These are phyloP conservation scores for Ogataea pini DNA, from an alignment of 805 yeast species.

Conservation along the genomic window DNA sequence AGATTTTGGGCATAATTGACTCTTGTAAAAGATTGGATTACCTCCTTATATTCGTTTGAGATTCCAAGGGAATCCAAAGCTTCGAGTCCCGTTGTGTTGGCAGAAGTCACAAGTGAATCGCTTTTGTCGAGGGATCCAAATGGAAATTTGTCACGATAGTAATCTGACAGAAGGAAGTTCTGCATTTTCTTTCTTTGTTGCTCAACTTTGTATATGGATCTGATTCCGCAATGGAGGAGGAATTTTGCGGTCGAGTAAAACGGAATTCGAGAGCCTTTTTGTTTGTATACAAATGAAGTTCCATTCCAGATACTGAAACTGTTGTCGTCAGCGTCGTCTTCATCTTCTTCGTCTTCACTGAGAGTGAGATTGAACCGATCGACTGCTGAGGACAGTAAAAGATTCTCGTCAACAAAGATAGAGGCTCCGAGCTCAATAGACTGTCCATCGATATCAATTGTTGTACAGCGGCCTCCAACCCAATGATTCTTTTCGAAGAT, in stretches of 20 bases:
- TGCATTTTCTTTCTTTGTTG: conserved; percentile 22
- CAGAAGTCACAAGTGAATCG: conserved; percentile 24
- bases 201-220: conserved; percentile 27
- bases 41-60: conserved; percentile 26
- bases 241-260: conserved; percentile 21
- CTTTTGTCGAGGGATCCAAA: conserved; percentile 30
- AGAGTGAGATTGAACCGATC: conserved; percentile 35
- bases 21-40: conserved; percentile 44
- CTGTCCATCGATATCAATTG: conserved; percentile 32
- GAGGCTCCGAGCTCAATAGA: conserved; percentile 48
- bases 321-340: conserved; percentile 19
- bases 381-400: conserved; percentile 40
- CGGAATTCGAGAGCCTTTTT: conserved; percentile 9
- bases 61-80: conserved; percentile 29
- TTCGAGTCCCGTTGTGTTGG: conserved; percentile 29
- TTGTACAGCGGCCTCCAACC: conserved; percentile 49
- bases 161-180: conserved; percentile 33
- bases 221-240: conserved; percentile 35
- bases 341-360: conserved; percentile 13
- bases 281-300: conserved; percentile 22
- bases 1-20: conserved; percentile 46
- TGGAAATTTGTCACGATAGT: conserved; percentile 38
- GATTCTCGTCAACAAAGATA: conserved; percentile 43
- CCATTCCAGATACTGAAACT: conserved; percentile 43
- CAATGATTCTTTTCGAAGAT: conserved; percentile 41